These are phyloP conservation scores for Euphorbia celastroides DNA, from an alignment of 441 rosid genomes.

Conservation along the genomic window DNA sequence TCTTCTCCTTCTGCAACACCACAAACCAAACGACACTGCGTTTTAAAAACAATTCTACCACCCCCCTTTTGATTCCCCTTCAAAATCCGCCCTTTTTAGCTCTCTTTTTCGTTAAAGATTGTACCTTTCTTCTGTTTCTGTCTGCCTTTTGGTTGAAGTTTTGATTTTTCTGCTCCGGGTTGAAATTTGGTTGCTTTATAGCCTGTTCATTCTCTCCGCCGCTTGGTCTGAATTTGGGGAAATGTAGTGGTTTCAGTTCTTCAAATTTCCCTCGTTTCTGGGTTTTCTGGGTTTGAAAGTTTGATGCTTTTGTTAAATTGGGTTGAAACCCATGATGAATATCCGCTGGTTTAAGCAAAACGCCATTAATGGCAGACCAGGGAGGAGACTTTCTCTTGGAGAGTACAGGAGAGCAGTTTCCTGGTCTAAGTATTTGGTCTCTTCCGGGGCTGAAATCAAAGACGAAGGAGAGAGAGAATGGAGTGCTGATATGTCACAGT, in stretches of 20 bases:
- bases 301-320: slow-evolving; percentile 31
- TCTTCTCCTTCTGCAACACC: slow-evolving; percentile 8
- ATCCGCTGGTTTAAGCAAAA: slow-evolving; percentile 54
- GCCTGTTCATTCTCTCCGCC: neutral
- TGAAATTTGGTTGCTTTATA: neutral
- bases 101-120: slow-evolving; percentile 1
- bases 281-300: slow-evolving; percentile 15
- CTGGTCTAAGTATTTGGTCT: slow-evolving; percentile 77
- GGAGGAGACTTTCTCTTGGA: slow-evolving; percentile 57
- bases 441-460: slow-evolving; percentile 71
- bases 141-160: slow-evolving; percentile 22
- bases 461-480: slow-evolving; percentile 67
- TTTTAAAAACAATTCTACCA: slow-evolving; percentile 17
- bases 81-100: slow-evolving; percentile 4
- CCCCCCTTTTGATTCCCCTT: no score
- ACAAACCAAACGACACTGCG: slow-evolving; percentile 7
- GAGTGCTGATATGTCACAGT: slow-evolving; percentile 78
- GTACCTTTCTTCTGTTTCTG: slow-evolving; percentile 12
- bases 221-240: slow-evolving; percentile 13
- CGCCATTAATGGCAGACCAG: slow-evolving; percentile 44
- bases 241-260: slow-evolving; percentile 28
- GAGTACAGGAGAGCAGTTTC: slow-evolving; percentile 65
- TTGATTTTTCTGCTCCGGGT: slow-evolving; percentile 1
- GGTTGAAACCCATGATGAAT: slow-evolving; percentile 47
- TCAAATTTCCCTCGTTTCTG: slow-evolving; percentile 5